phyloP scores from a whole-genome alignment of 2,329 filamentous ascomycete genomes.

The Pyrenochaeta sp. region DNA sequence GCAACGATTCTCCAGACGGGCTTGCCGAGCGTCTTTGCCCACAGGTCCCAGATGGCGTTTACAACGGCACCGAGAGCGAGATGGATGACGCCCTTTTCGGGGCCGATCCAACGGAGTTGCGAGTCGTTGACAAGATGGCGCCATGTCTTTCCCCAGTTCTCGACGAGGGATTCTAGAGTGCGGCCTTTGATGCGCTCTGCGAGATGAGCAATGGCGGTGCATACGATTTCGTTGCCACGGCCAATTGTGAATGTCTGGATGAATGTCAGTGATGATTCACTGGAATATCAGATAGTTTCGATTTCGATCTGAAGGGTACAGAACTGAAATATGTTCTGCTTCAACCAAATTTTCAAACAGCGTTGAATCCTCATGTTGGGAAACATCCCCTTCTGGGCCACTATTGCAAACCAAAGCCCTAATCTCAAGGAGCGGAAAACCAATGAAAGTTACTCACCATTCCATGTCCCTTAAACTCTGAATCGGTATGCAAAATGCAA shows the following conservation, averaged over 20 bases:
- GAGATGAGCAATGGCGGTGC: conserved; percentile 80
- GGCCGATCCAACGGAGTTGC: conserved; percentile 91
- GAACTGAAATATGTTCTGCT: too few species aligned
- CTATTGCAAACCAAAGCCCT: neutral
- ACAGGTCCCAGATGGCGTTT: conserved; percentile 95
- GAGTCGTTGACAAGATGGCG: conserved; percentile 89
- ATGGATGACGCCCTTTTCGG: conserved; percentile 93
- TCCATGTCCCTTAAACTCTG: conserved; percentile 73
- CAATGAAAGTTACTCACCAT: conserved; percentile 67
- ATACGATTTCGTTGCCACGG: conserved; percentile 92
- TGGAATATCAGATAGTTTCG: neutral
- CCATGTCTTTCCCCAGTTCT: conserved; percentile 88
- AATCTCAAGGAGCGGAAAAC: neutral
- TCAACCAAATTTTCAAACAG: too few species aligned
- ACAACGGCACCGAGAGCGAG: conserved; percentile 88
- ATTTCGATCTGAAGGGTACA: neutral
- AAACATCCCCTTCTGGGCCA: too few species aligned
- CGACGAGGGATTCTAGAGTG: conserved; percentile 77
- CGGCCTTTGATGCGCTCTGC: conserved; percentile 77
- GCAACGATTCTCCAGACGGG: conserved; percentile 90
- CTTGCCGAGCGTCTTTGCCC: conserved; percentile 85
- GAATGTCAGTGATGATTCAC: conserved; percentile 5
- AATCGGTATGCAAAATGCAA: conserved; percentile 86
- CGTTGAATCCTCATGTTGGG: too few species aligned
- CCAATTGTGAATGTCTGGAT: conserved; percentile 78